Conservation (phyloP, 2,329 filamentous ascomycete species). For the Didymella lethalis region DNA sequence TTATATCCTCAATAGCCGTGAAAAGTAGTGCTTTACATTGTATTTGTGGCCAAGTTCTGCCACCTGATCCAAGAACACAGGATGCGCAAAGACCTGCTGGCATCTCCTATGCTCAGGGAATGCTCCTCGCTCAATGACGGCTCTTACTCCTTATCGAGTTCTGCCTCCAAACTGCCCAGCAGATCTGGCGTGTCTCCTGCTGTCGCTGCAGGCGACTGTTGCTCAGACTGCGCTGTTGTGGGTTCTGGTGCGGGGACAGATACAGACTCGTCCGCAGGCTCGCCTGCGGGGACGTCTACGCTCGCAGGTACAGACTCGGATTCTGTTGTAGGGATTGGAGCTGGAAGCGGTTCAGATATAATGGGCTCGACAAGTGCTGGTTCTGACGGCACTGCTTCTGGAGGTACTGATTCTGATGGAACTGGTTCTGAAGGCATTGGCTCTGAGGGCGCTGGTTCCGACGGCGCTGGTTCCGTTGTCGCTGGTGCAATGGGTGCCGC, state of each 20-base stretch:
- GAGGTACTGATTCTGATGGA: too few relatives aligned
- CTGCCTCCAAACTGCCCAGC: slow-evolving; percentile 58
- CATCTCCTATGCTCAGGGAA: neutral
- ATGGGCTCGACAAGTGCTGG: neutral
- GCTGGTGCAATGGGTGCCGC: neutral
- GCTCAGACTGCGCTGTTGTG: slow-evolving; percentile 18
- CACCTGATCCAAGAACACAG: neutral
- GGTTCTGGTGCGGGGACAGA: slow-evolving; percentile 15
- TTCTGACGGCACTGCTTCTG: neutral
- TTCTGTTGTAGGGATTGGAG: slow-evolving; percentile 12
- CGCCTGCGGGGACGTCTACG: slow-evolving; percentile 7
- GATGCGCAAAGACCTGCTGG: neutral
- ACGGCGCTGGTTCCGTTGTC: neutral
- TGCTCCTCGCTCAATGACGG: neutral
- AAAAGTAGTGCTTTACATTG: neutral
- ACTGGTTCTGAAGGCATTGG: too few relatives aligned
- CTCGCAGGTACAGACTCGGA: slow-evolving; percentile 7
- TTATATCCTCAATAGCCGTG: neutral
- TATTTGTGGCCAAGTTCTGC: neutral
- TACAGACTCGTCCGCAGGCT: slow-evolving; percentile 7
- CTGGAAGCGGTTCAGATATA: slow-evolving; percentile 11
- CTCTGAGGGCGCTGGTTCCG: neutral
- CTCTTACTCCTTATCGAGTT: slow-evolving; percentile 46
- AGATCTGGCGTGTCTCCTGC: slow-evolving; percentile 56
- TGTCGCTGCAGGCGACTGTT: slow-evolving; percentile 27